A percentile compares a stretch with the other conserved stretches of the same genome.
phyloP scores from a whole-genome alignment of 371 early-diverging fungal species.

The Mortierella sp. region DNA sequence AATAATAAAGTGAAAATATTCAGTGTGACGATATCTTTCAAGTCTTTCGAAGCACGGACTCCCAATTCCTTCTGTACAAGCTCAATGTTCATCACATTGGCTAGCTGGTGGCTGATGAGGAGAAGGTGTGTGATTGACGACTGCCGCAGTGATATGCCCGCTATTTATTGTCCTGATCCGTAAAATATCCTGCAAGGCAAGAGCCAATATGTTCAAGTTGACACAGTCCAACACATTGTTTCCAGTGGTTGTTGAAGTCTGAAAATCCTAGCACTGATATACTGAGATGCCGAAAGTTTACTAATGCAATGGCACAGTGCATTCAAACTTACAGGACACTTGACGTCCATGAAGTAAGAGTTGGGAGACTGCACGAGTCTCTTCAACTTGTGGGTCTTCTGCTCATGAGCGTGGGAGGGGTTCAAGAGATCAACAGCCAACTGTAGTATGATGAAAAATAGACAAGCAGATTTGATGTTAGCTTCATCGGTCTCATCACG shows the following conservation, averaged over 20 bases:
- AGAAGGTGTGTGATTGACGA: no score
- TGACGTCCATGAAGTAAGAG: constrained; percentile 99
- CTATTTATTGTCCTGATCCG: no score
- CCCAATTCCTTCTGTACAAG: background rate
- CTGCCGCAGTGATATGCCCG: no score
- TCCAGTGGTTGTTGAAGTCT: background rate
- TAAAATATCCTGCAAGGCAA: no score
- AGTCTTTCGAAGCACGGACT: background rate
- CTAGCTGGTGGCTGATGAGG: no score
- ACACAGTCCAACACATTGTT: no score
- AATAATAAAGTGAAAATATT: background rate
- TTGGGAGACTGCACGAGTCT: constrained; percentile 99
- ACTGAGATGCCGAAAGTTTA: background rate
- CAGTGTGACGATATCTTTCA: no score
- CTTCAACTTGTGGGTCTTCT: constrained; percentile 99
- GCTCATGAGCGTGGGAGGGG: constrained; percentile 95
- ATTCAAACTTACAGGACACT: constrained; percentile 89
- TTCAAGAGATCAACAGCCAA: constrained; percentile 99
- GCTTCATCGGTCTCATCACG: constrained; percentile 16
- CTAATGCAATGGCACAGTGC: background rate
- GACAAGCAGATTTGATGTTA: constrained; percentile 20
- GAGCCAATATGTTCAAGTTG: no score
- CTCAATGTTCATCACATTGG: no score
- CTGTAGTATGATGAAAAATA: constrained; percentile 60
- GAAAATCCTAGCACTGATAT: background rate